phyloP scores from a whole-genome alignment of 2,329 filamentous ascomycete genomes.

The Penicillium oxalicum region DNA sequence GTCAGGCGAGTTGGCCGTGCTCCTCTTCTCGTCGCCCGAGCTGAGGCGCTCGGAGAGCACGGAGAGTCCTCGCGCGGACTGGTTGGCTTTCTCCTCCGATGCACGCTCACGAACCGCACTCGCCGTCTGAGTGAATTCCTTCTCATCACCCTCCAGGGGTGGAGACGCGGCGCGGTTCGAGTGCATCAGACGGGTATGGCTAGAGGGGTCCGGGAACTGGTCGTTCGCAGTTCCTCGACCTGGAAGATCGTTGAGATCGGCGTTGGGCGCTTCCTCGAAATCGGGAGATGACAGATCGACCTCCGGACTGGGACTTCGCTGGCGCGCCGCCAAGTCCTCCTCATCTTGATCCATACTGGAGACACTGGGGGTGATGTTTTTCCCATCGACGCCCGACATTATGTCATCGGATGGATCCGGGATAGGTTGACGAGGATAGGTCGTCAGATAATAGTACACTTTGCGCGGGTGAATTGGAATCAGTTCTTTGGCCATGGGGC shows the following conservation, averaged over 20 bases:
- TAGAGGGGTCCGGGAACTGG: slow-evolving; percentile 50
- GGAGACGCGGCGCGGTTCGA: slow-evolving; percentile 73
- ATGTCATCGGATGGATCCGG: slow-evolving; percentile 58
- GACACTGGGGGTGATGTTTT: slow-evolving; percentile 75
- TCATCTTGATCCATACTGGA: slow-evolving; percentile 71
- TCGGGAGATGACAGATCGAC: slow-evolving; percentile 84
- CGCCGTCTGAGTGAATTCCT: slow-evolving; percentile 93
- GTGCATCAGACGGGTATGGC: slow-evolving; percentile 55
- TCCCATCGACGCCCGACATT: slow-evolving; percentile 45
- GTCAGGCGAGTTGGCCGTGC: slow-evolving; percentile 26
- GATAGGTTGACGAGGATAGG: slow-evolving; percentile 74
- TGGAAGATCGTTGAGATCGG: slow-evolving; percentile 48
- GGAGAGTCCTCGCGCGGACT: slow-evolving; percentile 27
- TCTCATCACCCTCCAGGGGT: slow-evolving; percentile 87
- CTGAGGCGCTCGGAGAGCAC: slow-evolving; percentile 42
- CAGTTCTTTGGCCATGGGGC: slow-evolving; percentile 86
- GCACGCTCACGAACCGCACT: slow-evolving; percentile 65
- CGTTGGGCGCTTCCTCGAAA: slow-evolving; percentile 63
- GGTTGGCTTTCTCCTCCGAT: slow-evolving; percentile 33
- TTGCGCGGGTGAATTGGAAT: slow-evolving; percentile 88
- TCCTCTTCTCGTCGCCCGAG: slow-evolving; percentile 26
- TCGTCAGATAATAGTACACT: slow-evolving; percentile 94
- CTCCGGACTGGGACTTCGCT: slow-evolving; percentile 81
- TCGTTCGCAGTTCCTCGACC: slow-evolving; percentile 54
- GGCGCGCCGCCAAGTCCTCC: slow-evolving; percentile 54